phyloP scores from a whole-genome alignment of 257 asterid species.

The Plantago ovata region DNA sequence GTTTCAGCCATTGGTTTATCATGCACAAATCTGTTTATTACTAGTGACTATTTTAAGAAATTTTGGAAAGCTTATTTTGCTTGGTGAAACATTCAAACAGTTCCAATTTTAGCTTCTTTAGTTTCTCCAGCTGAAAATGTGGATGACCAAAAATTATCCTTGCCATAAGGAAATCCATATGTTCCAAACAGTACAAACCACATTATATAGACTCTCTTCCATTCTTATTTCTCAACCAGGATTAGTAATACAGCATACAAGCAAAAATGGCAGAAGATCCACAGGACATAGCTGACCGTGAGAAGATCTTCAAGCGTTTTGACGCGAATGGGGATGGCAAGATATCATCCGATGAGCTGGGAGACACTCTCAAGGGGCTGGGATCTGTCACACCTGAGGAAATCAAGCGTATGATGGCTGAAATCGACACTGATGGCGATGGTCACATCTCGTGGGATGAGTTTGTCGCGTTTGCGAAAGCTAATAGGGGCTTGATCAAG shows the following conservation, averaged over 20 bases:
- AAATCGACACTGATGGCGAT: slow-evolving; percentile 78
- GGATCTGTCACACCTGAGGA: slow-evolving; percentile 70
- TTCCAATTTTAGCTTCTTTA: not conserved
- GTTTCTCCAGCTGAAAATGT: slow-evolving; percentile 12
- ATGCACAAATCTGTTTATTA: not conserved
- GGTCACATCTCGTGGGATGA: slow-evolving; percentile 70
- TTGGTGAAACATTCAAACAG: too few relatives aligned
- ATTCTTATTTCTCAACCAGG: not conserved
- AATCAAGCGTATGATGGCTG: slow-evolving; percentile 72
- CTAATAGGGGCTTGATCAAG: slow-evolving; percentile 61
- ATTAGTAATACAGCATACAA: not conserved
- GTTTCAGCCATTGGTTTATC: not conserved
- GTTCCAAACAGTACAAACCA: slow-evolving; percentile 6
- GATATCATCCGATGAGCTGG: slow-evolving; percentile 69
- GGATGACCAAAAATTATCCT: slow-evolving; percentile 24
- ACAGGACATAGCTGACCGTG: slow-evolving; percentile 61
- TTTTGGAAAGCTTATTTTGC: too few relatives aligned
- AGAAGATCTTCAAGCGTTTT: slow-evolving; percentile 70
- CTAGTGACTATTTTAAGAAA: not conserved
- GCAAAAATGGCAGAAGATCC: slow-evolving; percentile 58
- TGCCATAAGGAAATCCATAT: slow-evolving; percentile 34
- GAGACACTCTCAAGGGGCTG: slow-evolving; percentile 62
- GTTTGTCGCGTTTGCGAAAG: slow-evolving; percentile 60
- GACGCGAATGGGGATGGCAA: slow-evolving; percentile 87
- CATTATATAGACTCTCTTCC: slow-evolving; percentile 30